A percentile compares a stretch with the other conserved stretches of the same genome.
These are phyloP conservation scores for Pythium monospermum DNA, from an alignment of 352 stramenopile species.

Conservation along the genomic window DNA sequence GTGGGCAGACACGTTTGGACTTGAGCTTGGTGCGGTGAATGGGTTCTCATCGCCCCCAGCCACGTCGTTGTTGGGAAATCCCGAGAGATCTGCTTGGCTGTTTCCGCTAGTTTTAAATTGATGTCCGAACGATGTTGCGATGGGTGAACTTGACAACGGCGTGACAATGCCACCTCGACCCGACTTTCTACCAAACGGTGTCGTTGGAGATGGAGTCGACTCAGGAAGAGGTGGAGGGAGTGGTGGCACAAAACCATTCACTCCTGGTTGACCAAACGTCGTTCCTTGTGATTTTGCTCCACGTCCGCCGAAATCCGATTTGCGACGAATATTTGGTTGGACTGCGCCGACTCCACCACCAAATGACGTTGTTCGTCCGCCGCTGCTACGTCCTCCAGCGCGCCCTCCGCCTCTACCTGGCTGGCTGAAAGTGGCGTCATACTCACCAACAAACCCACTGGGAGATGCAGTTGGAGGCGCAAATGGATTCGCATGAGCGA, in stretches of 20 bases:
- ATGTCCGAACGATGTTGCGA: constrained; percentile 13
- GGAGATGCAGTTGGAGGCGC: not conserved
- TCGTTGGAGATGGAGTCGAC: constrained; percentile 8
- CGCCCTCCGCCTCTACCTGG: constrained; percentile 11
- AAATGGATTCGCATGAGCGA: not conserved
- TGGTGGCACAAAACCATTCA: constrained; percentile 8
- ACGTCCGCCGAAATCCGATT: constrained; percentile 16
- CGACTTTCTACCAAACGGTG: not conserved
- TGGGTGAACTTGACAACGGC: not conserved
- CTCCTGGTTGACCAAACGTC: constrained; percentile 11
- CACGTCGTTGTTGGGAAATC: not conserved
- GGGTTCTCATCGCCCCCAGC: constrained; percentile 1
- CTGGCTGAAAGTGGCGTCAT: not conserved
- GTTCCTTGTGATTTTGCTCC: constrained; percentile 5
- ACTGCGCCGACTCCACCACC: constrained; percentile 2
- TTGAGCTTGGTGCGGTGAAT: constrained; percentile 5
- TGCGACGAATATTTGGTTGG: constrained; percentile 19
- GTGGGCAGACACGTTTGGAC: not conserved
- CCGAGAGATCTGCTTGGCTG: not conserved
- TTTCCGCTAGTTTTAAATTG: not conserved
- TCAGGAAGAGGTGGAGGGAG: constrained; percentile 14
- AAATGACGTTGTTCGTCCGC: constrained; percentile 4
- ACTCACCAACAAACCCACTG: not conserved
- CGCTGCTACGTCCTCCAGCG: not conserved
- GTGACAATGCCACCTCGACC: not conserved